phyloP scores from a whole-genome alignment of 495 filamentous ascomycete species.

The Neurospora tetraspora region DNA sequence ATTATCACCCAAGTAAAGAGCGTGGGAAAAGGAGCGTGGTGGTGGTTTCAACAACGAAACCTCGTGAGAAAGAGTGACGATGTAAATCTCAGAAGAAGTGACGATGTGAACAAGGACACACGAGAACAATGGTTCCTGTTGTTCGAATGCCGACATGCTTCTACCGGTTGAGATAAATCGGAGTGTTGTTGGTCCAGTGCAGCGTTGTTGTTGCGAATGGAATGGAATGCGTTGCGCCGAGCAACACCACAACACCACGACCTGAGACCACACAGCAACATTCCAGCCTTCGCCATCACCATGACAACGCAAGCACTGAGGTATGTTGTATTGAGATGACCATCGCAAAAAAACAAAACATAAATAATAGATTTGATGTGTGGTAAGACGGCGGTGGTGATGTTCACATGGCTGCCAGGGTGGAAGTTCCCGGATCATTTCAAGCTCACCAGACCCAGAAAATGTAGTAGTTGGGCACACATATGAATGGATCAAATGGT shows the following conservation, averaged over 20 bases:
- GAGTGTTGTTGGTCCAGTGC: background rate
- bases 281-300: background rate
- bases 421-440: background rate
- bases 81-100: background rate
- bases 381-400: background rate
- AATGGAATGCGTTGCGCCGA: conserved; percentile 11
- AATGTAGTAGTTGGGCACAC: background rate
- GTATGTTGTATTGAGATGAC: background rate
- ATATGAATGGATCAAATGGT: background rate
- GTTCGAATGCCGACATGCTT: background rate
- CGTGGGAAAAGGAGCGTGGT: background rate
- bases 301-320: background rate
- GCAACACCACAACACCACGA: conserved; percentile 2
- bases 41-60: background rate
- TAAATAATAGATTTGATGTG: conserved; percentile 3
- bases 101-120: background rate
- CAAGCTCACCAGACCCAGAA: background rate
- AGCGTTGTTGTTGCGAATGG: background rate
- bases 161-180: background rate
- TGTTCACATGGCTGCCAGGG: background rate
- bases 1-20: background rate
- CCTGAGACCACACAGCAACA: background rate
- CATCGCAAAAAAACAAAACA: background rate
- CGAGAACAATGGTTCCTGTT: background rate
- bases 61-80: background rate